phyloP scores from a whole-genome alignment of 805 yeast species.

The Debaryomyces castellii region DNA sequence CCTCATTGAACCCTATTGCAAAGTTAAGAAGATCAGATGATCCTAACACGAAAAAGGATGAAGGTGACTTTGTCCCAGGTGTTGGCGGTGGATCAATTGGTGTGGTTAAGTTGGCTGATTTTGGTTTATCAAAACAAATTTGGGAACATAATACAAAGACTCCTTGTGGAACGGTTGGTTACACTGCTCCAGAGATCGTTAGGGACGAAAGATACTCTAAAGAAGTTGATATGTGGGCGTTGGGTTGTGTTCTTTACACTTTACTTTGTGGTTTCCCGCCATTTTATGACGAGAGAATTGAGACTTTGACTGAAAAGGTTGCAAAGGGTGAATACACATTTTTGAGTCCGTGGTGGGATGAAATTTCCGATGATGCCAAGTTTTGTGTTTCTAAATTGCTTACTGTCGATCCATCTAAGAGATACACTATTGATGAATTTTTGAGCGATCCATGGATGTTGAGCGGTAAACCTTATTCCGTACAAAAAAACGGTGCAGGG shows the following conservation, averaged over 20 bases:
- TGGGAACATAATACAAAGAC: constrained; percentile 90
- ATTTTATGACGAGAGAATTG: constrained; percentile 82
- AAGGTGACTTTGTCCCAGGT: constrained; percentile 78
- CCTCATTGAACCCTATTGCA: constrained; percentile 34
- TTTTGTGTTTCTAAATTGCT: constrained; percentile 64
- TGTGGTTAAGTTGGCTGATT: constrained; percentile 85
- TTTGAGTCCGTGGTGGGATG: constrained; percentile 88
- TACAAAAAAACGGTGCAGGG: background rate
- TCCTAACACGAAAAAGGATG: constrained; percentile 69
- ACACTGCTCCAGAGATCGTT: constrained; percentile 97
- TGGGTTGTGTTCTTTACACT: constrained; percentile 94
- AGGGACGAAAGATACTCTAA: constrained; percentile 89
- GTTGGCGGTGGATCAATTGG: constrained; percentile 95
- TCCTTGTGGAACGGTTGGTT: constrained; percentile 98
- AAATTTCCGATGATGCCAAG: constrained; percentile 67
- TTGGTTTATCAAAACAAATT: constrained; percentile 89
- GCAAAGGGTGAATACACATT: constrained; percentile 79
- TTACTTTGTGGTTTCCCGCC: constrained; percentile 97
- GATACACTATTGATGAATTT: constrained; percentile 73
- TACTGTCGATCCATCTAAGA: constrained; percentile 65
- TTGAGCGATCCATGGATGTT: constrained; percentile 75
- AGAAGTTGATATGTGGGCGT: constrained; percentile 98
- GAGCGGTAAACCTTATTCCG: background rate
- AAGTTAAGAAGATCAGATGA: constrained; percentile 66
- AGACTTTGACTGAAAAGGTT: constrained; percentile 70